Percentiles rank a stretch among this genome's conserved stretches.
Evolutionary conservation across 2,329 filamentous ascomycete species (phyloP).

Genomic region (Diaporthe aspalathi): DNA sequence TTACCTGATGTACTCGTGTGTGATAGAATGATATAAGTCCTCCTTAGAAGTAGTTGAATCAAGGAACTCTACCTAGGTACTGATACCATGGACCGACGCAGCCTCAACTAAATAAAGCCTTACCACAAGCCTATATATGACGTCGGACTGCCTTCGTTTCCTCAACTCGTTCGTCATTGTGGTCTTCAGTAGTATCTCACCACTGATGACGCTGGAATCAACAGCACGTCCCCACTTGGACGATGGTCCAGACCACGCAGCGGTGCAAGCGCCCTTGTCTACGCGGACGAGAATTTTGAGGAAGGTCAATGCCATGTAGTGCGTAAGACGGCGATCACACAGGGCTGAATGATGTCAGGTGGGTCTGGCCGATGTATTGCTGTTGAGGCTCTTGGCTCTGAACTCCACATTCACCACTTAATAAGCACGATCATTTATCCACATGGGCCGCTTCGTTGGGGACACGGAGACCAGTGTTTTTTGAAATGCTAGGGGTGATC

Average conservation of each 20-base stretch:
- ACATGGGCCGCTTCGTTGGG: neutral
- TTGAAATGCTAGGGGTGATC: neutral
- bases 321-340: neutral
- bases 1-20: neutral
- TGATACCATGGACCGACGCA: neutral
- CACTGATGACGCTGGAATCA: neutral
- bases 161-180: neutral
- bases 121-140: neutral
- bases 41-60: no score
- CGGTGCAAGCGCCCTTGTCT: neutral
- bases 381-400: neutral
- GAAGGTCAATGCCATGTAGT: no score
- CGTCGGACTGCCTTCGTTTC: neutral
- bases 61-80: no score
- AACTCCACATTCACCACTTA: neutral
- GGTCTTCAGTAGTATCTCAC: neutral
- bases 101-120: neutral
- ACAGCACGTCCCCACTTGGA: neutral
- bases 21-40: neutral
- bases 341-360: constrained; percentile 7
- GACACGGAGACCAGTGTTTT: neutral
- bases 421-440: constrained; percentile 2
- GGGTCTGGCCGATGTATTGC: neutral
- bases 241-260: neutral
- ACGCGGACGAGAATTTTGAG: neutral